Evolutionary conservation across 2,329 filamentous ascomycete genomes (phyloP), one percentile per base, ranked within the genome.

Genomic region (Pseudophaeomoniella oleicola): DNA sequence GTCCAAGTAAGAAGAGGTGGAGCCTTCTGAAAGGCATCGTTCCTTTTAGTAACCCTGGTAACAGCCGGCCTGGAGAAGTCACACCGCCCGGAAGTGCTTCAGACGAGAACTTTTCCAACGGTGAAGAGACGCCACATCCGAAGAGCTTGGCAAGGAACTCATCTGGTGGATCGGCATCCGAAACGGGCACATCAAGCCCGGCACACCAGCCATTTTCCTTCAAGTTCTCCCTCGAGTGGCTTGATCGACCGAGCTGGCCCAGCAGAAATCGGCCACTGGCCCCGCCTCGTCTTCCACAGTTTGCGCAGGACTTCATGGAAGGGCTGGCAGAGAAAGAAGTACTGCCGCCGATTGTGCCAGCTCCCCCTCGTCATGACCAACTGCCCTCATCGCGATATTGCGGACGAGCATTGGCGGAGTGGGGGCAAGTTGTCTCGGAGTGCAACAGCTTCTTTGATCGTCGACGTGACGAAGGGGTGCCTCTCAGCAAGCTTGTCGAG

Each of bases 171-270:
- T 60, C 39, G 44, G 49, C 30, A 47, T 48, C 32, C 43, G 48
- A 37, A 43, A 38, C 41, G 19, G 54, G 52, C 30, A 59, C 50
- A 42, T 60, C 50, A 32, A 56, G 51, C n/a, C 55, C 54, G 33
- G 38, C 46, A 2, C 69, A 73, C 44, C 70, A 71, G 39, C 63
- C 60, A 30, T 75, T 70, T 45, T 72, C 65, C 43, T 81, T 81
- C 61, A 76, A 73, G 41, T 81, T 81, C 50, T 78, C 74, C 1
- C 59, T 81, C n/a, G 76, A 81, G 50, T 77, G 67, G 65, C 64
- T 70, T 34, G 69, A 73, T 39, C 67, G 68, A 48, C 55, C 68
- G 51, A 51, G 64, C 46, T 54, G 59, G 52, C 41, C 67, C 46
- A 53, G 60, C 53, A 54, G 68, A 55, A 54, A 72, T 63, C 59